Evolutionary conservation across 2,329 filamentous ascomycete genomes (phyloP).

Genomic region (Xylaria sp.): DNA sequence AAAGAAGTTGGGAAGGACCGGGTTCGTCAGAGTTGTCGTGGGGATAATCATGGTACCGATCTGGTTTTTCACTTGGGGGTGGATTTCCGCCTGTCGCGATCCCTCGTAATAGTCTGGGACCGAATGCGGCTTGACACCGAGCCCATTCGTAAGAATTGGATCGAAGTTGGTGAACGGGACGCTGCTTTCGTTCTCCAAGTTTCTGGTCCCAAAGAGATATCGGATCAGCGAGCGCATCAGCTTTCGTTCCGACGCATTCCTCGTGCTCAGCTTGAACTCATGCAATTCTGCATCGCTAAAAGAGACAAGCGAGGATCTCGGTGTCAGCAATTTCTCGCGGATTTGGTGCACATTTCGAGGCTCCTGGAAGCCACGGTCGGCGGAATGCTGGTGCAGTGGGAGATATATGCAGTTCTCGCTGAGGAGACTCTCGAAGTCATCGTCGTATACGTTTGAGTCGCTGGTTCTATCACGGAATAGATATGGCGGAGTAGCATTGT

Average conservation of each 20-base stretch:
- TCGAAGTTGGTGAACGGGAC: constrained; percentile 10
- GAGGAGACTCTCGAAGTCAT: background rate
- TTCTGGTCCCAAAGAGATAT: background rate
- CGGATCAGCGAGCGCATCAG: background rate
- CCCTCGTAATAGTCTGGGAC: constrained; percentile 12
- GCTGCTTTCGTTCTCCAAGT: background rate
- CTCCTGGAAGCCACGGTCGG: background rate
- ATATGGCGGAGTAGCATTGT: too few species aligned
- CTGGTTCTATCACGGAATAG: background rate
- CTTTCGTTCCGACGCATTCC: background rate
- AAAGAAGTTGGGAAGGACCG: constrained; percentile 15
- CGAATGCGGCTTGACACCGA: background rate
- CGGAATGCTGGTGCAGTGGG: background rate
- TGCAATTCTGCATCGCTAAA: background rate
- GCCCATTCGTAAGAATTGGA: constrained; percentile 1
- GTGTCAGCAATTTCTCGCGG: background rate
- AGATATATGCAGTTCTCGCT: background rate
- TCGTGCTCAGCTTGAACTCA: background rate
- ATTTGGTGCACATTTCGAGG: background rate
- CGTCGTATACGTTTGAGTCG: background rate
- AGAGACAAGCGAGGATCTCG: background rate
- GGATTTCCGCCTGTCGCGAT: background rate
- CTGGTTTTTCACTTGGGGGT: constrained; percentile 4
- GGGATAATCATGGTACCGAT: constrained; percentile 19
- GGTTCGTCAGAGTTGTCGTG: constrained; percentile 15